A percentile compares a stretch with the other conserved stretches of the same genome.
phyloP scores from a whole-genome alignment of 768 basidiomycete genomes.

The Rhizopogon roseolus region DNA sequence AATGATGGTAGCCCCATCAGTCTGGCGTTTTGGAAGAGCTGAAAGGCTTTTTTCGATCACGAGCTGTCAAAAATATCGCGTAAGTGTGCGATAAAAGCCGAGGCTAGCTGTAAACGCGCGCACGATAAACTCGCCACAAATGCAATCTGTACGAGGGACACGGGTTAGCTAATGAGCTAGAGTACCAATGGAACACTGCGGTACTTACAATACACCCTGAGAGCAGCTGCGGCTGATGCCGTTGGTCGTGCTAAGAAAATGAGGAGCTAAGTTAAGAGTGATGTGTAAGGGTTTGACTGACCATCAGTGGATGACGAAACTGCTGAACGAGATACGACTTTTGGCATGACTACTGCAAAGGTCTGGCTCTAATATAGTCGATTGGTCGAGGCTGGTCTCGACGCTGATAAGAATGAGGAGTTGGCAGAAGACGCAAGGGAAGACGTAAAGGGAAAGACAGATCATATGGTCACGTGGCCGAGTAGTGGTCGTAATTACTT shows the following conservation, averaged over 20 bases:
- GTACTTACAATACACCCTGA: conserved; percentile 76
- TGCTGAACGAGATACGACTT: conserved; percentile 85
- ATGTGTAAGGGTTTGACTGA: conserved; percentile 26
- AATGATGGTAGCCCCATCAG: conserved; percentile 78
- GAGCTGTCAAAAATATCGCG: conserved; percentile 41
- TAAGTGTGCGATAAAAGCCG: neutral
- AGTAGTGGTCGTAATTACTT: conserved; percentile 13
- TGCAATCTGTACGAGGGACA: conserved; percentile 54
- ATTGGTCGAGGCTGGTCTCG: conserved; percentile 1
- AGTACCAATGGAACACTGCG: conserved; percentile 6
- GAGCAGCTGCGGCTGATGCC: conserved; percentile 68
- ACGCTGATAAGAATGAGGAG: conserved; percentile 1
- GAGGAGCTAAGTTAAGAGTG: conserved; percentile 2
- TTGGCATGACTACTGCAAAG: conserved; percentile 58
- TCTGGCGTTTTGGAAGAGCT: conserved; percentile 63
- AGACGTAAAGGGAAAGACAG: conserved; percentile 13
- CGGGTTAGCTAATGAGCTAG: conserved; percentile 5
- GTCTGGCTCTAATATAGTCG: neutral
- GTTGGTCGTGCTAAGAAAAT: conserved; percentile 62
- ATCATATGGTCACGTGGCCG: conserved; percentile 1
- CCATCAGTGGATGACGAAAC: conserved; percentile 87
- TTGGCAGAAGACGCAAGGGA: conserved; percentile 16
- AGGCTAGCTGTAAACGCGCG: conserved; percentile 30
- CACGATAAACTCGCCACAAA: conserved; percentile 86
- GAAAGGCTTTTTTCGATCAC: conserved; percentile 75